Percentiles rank a stretch among this genome's conserved stretches.
Conservation (phyloP, 1,139 yeast species). For the Saccharomyces hybrid region DNA sequence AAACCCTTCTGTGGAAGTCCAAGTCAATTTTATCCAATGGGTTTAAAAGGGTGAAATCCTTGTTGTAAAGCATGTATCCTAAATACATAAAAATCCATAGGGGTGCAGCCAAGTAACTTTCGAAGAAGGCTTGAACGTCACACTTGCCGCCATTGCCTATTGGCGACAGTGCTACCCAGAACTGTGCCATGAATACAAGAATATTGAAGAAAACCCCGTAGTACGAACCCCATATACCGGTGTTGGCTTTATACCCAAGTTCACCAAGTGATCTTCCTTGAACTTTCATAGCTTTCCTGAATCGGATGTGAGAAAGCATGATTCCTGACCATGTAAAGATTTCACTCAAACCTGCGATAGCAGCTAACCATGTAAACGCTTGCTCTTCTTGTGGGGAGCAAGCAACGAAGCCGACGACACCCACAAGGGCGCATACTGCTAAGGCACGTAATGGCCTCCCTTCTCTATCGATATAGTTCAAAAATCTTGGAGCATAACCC, state of each 20-base stretch:
- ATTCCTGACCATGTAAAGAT: constrained; percentile 79
- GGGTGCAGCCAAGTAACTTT: constrained; percentile 47
- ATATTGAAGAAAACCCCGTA: constrained; percentile 55
- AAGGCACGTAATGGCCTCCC: too few relatives aligned
- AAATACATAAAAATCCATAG: constrained; percentile 44
- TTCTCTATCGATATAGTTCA: too few relatives aligned
- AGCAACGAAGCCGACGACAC: constrained; percentile 61
- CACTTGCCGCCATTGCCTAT: constrained; percentile 42
- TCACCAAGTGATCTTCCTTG: constrained; percentile 63
- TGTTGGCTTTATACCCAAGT: constrained; percentile 59
- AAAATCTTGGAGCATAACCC: too few relatives aligned
- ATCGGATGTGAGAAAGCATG: constrained; percentile 67
- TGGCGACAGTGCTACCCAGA: constrained; percentile 74
- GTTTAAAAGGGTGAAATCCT: constrained; percentile 32
- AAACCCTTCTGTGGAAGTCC: too few relatives aligned
- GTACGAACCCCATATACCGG: constrained; percentile 64
- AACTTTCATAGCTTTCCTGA: constrained; percentile 61
- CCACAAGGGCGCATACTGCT: too few relatives aligned
- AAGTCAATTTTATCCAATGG: too few relatives aligned
- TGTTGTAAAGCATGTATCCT: constrained; percentile 45
- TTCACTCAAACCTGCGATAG: constrained; percentile 78
- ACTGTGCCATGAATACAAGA: constrained; percentile 68
- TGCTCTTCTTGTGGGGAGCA: constrained; percentile 57
- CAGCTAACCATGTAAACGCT: constrained; percentile 71
- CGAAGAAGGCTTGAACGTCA: constrained; percentile 46